A percentile compares a stretch with the other conserved stretches of the same genome.
These are phyloP conservation scores for Cyclospora cayetanensis DNA, from an alignment of 169 alveolate species.

Conservation along the genomic window DNA sequence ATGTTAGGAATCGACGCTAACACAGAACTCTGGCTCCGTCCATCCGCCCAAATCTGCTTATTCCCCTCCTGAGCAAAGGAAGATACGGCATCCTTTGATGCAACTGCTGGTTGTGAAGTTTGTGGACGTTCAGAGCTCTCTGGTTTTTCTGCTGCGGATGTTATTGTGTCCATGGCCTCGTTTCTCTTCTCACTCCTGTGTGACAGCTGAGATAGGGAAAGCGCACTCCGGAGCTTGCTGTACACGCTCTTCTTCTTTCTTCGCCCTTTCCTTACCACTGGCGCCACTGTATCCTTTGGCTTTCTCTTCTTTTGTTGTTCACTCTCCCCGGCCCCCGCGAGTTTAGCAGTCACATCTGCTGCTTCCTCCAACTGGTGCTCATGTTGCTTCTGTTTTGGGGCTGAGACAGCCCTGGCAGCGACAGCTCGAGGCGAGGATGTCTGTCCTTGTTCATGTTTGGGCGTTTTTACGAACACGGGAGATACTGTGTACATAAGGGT, in stretches of 20 bases:
- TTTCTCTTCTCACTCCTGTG: slow-evolving; percentile 7
- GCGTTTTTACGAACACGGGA: no score
- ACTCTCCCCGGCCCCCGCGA: background rate
- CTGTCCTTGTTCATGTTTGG: no score
- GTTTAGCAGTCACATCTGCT: background rate
- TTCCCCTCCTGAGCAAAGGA: background rate
- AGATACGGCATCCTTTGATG: background rate
- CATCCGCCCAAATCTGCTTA: background rate
- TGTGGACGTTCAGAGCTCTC: background rate
- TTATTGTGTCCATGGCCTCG: background rate
- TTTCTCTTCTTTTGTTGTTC: background rate
- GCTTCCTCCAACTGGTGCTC: background rate
- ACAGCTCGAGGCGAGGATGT: no score
- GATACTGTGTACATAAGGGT: no score
- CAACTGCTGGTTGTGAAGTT: background rate
- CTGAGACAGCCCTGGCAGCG: no score
- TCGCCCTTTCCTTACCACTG: background rate
- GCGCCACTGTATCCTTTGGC: background rate
- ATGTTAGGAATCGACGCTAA: slow-evolving; percentile 29
- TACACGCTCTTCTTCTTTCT: slow-evolving; percentile 46
- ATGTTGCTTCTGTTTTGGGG: background rate
- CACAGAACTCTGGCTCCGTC: slow-evolving; percentile 19
- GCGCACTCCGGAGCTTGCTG: slow-evolving; percentile 36
- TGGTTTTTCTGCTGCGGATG: background rate
- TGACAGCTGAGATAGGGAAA: slow-evolving; percentile 20